Percentiles rank a stretch among this genome's conserved stretches.
Conservation (phyloP, 2,329 filamentous ascomycete genomes). For the Trichoderma sp. region DNA sequence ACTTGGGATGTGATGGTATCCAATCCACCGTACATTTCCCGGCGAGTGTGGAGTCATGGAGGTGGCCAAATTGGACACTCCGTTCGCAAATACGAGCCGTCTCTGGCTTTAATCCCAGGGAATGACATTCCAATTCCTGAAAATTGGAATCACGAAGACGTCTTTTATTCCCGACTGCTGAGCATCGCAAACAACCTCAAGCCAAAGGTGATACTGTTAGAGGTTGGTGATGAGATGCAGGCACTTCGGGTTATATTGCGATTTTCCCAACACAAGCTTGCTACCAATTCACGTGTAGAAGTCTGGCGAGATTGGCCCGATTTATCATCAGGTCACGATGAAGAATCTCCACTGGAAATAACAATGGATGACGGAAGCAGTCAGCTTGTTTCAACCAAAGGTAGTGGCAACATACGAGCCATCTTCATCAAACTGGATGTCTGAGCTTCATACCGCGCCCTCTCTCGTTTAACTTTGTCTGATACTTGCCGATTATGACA, state of each 20-base stretch:
- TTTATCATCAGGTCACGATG: conserved; percentile 31
- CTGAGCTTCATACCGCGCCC: neutral
- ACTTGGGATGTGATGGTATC: conserved; percentile 69
- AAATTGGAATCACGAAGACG: conserved; percentile 42
- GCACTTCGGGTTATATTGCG: conserved; percentile 60
- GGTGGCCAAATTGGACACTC: conserved; percentile 59
- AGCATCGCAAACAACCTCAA: conserved; percentile 48
- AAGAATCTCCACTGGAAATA: conserved; percentile 29
- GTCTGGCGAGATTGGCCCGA: conserved; percentile 71
- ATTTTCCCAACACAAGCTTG: conserved; percentile 35
- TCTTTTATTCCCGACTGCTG: conserved; percentile 68
- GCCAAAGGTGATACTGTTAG: conserved; percentile 61
- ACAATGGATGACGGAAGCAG: conserved; percentile 15
- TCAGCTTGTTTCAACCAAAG: conserved; percentile 40
- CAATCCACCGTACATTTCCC: conserved; percentile 90
- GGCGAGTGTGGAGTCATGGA: conserved; percentile 40
- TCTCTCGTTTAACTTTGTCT: neutral
- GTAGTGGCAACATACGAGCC: conserved; percentile 48
- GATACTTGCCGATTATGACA: neutral
- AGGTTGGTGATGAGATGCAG: conserved; percentile 69
- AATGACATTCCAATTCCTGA: conserved; percentile 30
- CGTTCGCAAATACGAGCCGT: conserved; percentile 80
- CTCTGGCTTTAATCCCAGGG: conserved; percentile 67
- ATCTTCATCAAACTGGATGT: conserved; percentile 32
- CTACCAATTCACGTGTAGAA: conserved; percentile 47